phyloP scores from a whole-genome alignment of 2,329 filamentous ascomycete species.

The Apiospora koreana region DNA sequence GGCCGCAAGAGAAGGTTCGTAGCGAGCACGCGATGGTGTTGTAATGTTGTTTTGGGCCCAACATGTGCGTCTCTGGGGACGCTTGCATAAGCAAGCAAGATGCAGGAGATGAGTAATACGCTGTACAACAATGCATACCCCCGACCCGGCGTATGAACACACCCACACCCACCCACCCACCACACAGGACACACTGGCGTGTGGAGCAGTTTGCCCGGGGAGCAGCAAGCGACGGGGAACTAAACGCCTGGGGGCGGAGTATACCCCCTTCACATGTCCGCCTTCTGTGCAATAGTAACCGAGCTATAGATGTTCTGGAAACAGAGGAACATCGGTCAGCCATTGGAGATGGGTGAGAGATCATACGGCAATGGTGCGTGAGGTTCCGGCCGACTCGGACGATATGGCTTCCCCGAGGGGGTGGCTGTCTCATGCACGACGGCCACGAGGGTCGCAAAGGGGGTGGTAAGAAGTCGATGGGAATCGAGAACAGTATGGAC shows the following conservation, averaged over 20 bases:
- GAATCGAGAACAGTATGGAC: background rate
- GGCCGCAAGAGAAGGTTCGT: background rate
- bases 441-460: background rate
- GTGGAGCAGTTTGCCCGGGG: conserved; percentile 1
- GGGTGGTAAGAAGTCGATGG: background rate
- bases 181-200: background rate
- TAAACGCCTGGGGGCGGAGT: conserved; percentile 3
- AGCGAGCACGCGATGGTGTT: background rate
- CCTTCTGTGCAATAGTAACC: background rate
- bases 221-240: conserved; percentile 3
- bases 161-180: background rate
- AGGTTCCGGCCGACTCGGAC: background rate
- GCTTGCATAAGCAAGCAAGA: background rate
- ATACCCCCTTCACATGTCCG: conserved; percentile 1
- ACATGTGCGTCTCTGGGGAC: background rate
- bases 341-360: background rate
- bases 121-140: background rate
- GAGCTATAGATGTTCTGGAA: conserved; percentile 5
- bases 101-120: background rate
- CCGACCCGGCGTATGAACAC: background rate
- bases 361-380: background rate
- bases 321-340: background rate
- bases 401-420: background rate
- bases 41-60: background rate
- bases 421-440: background rate